Base-by-base conservation (phyloP, 2,329 filamentous ascomycete genomes). In the Cucurbitaria berberidis region DNA sequence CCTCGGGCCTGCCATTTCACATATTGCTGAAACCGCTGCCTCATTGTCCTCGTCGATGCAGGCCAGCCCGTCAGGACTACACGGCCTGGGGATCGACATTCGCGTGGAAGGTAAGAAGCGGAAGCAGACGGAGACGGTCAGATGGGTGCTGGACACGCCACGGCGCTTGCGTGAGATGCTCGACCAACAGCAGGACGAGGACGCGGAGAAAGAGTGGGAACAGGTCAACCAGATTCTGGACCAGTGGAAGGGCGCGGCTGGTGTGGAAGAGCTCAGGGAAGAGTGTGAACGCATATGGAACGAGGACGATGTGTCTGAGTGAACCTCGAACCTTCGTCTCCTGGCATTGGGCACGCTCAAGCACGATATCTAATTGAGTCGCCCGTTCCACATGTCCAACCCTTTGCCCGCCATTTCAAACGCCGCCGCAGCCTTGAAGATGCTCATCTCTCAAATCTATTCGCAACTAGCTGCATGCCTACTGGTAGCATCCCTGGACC, bases 1-100 rank as follows among this genome's bases (percentile, higher is more conserved):
- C 0, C 81, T 93, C 27, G 86, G 89, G 60, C 86, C 87, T 2
- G 89, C 89, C 32, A 89, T 93, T 44, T 83, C 84, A 2, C 87
- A 90, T 58, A 91, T 93, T 62, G 90, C 90, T 64, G 82, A 82
- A 34, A 87, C 87, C 1, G 79, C 80, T 1, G 67, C 70, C 13
- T 69, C 66, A 8, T 62, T 82, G 10, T 78, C 77, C 3, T 72
- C 68, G 4, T 71, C 73, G 1, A 64, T 78, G 60, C 70, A 72
- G 19, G 66, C 60, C 18, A 55, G 65, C 27, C 61, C 62, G 16
- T 50, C 54, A 5, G 65, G 59, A 32, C 57, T 65, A 4, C 53
- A 63, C 34, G 64, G 65, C 5, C 11, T 73, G 19, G 67, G 69
- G 4, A 67, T 67, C 30, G 57, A 59, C 16, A 65, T 71, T 51